These are phyloP conservation scores for Penicillium concentricum DNA, from an alignment of 2,329 filamentous ascomycete genomes.

Conservation along the genomic window DNA sequence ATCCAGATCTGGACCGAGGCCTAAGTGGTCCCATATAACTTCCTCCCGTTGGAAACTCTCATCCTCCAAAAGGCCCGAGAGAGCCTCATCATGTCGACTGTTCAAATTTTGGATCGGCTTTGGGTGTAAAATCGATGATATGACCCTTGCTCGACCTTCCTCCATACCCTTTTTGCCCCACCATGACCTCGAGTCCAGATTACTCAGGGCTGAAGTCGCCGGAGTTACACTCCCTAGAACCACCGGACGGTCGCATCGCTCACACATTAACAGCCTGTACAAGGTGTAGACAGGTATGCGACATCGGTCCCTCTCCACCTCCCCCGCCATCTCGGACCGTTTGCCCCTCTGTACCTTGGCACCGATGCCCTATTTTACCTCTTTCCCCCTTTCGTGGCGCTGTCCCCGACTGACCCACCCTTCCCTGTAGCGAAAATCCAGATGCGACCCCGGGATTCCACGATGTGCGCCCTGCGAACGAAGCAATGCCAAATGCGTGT, in stretches of 20 bases:
- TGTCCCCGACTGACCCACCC: conserved; percentile 8
- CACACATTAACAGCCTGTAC: conserved; percentile 53
- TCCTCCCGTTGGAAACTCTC: neutral
- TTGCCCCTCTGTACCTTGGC: neutral
- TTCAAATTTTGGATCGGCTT: conserved; percentile 9
- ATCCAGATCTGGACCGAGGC: conserved; percentile 26
- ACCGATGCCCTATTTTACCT: no score
- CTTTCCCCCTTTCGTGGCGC: neutral
- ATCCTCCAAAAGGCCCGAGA: neutral
- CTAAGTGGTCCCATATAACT: neutral
- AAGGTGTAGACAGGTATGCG: conserved; percentile 49
- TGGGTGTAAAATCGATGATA: conserved; percentile 12
- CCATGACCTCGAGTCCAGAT: conserved; percentile 25
- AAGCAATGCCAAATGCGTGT: conserved; percentile 88
- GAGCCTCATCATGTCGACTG: conserved; percentile 21
- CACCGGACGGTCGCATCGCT: conserved; percentile 41
- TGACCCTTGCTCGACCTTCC: conserved; percentile 4
- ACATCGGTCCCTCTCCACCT: conserved; percentile 6
- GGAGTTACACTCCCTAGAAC: conserved; percentile 26
- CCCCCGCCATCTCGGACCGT: neutral
- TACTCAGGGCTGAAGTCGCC: conserved; percentile 22
- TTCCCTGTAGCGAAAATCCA: conserved; percentile 75
- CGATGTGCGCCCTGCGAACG: conserved; percentile 90
- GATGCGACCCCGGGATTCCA: conserved; percentile 90
- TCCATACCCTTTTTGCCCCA: conserved; percentile 8